Conservation (phyloP, 129 eudicot species). For the Sambucus nigra region DNA sequence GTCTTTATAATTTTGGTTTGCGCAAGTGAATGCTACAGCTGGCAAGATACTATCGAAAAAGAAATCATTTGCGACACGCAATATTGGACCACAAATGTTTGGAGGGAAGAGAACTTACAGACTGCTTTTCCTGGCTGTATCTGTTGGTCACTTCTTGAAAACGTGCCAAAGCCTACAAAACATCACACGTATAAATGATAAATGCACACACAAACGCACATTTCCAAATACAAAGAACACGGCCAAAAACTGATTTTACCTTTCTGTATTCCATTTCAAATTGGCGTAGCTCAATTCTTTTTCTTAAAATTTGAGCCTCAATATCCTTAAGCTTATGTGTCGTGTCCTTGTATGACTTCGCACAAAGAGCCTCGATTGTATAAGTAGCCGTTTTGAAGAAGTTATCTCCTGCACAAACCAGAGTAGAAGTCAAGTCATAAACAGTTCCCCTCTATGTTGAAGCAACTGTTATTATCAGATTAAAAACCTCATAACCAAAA, state of each 20-base stretch:
- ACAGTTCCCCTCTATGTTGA: not conserved
- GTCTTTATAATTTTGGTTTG: no score
- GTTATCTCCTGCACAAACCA: constrained; percentile 68
- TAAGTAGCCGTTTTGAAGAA: constrained; percentile 90
- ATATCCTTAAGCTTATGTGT: constrained; percentile 75
- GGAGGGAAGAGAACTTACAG: constrained; percentile 40
- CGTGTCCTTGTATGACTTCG: constrained; percentile 75
- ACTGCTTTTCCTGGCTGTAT: constrained; percentile 89
- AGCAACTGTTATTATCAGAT: not conserved
- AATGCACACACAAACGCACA: constrained; percentile 2
- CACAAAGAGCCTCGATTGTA: constrained; percentile 90
- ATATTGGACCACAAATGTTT: not conserved
- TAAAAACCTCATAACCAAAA: not conserved
- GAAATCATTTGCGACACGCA: not conserved
- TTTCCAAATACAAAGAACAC: not conserved
- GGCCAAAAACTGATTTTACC: constrained; percentile 20
- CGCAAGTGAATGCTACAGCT: not conserved
- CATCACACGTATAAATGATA: not conserved
- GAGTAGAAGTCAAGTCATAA: not conserved
- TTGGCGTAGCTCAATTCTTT: constrained; percentile 90
- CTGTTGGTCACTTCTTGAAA: constrained; percentile 90
- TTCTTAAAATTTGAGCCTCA: constrained; percentile 84
- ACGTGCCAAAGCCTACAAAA: constrained; percentile 79
- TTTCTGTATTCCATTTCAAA: constrained; percentile 92
- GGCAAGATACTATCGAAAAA: not conserved